Evolutionary conservation across 192 early-diverging fungal species (phyloP).

Genomic region (Backusella sp.): DNA sequence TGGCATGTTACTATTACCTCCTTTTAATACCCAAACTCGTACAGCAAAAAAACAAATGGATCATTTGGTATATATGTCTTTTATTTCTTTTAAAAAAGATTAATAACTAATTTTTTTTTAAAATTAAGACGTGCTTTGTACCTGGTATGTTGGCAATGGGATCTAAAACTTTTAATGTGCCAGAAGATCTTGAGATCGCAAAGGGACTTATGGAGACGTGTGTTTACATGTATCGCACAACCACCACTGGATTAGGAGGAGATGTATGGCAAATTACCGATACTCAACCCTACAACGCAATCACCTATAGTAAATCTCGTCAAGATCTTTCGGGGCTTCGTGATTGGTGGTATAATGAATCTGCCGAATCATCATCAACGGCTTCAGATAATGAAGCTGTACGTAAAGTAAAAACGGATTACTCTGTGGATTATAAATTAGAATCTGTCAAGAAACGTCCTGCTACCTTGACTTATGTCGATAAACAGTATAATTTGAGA

Average conservation of each 20-base stretch:
- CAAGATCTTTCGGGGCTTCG: background rate
- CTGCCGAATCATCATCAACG: too few relatives aligned
- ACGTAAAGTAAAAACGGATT: background rate
- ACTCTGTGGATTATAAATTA: constrained; percentile 12
- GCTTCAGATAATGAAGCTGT: background rate
- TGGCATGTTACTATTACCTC: constrained; percentile 17
- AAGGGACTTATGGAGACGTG: constrained; percentile 46
- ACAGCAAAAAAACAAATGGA: constrained; percentile 20
- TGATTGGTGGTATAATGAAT: constrained; percentile 16
- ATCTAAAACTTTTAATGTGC: constrained; percentile 43
- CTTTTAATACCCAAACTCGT: constrained; percentile 17
- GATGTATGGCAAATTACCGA: constrained; percentile 39
- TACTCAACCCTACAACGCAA: background rate
- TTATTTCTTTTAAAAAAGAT: background rate
- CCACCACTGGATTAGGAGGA: constrained; percentile 47
- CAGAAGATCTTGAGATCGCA: constrained; percentile 46
- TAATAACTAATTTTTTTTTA: background rate
- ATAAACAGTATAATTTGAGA: constrained; percentile 15
- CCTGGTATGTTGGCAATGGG: constrained; percentile 57
- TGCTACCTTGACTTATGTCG: background rate
- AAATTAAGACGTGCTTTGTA: constrained; percentile 48
- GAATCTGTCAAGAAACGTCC: background rate
- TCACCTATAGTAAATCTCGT: constrained; percentile 17
- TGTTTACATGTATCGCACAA: constrained; percentile 40
- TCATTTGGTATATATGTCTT: constrained; percentile 26